Percentiles rank a stretch among this genome's conserved stretches.
These are phyloP conservation scores for Holtermannia corniformis DNA, from an alignment of 768 basidiomycete species.

Conservation along the genomic window DNA sequence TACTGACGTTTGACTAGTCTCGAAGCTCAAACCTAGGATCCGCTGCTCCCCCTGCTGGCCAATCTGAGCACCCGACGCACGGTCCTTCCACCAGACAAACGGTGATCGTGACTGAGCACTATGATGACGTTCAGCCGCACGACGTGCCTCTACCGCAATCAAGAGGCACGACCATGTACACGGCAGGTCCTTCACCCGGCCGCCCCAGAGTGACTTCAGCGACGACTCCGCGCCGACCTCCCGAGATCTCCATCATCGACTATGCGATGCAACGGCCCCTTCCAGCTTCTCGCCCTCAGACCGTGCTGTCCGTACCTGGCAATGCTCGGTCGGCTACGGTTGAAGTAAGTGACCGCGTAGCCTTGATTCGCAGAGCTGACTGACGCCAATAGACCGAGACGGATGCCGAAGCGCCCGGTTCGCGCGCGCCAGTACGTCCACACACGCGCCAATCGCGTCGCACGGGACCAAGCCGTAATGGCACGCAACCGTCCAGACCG, in stretches of 20 bases:
- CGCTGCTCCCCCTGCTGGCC: background rate
- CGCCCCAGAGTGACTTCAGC: too few relatives aligned
- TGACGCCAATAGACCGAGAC: conserved; percentile 5
- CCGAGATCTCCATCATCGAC: conserved; percentile 19
- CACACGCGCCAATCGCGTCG: conserved; percentile 3
- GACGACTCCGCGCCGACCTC: conserved; percentile 1
- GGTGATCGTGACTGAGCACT: conserved; percentile 14
- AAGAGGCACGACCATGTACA: conserved; percentile 12
- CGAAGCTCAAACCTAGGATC: background rate
- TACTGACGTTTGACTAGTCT: conserved; percentile 1
- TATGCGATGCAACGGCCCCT: conserved; percentile 22
- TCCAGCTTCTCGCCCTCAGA: conserved; percentile 21
- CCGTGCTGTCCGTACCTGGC: conserved; percentile 9
- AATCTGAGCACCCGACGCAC: conserved; percentile 1
- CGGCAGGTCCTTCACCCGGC: conserved; percentile 6
- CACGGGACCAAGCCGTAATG: background rate
- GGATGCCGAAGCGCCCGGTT: conserved; percentile 6
- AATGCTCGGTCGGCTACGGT: conserved; percentile 6
- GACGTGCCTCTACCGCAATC: conserved; percentile 20
- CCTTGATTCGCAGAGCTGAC: background rate
- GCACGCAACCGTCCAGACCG: background rate
- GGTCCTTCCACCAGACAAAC: conserved; percentile 17
- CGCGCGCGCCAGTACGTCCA: background rate
- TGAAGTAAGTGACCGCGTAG: conserved; percentile 2
- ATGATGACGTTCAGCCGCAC: conserved; percentile 8